Evolutionary conservation across 139 green algal genomes (phyloP), one percentile per base, ranked within the genome.

Genomic region (Nannochloris sp.): DNA sequence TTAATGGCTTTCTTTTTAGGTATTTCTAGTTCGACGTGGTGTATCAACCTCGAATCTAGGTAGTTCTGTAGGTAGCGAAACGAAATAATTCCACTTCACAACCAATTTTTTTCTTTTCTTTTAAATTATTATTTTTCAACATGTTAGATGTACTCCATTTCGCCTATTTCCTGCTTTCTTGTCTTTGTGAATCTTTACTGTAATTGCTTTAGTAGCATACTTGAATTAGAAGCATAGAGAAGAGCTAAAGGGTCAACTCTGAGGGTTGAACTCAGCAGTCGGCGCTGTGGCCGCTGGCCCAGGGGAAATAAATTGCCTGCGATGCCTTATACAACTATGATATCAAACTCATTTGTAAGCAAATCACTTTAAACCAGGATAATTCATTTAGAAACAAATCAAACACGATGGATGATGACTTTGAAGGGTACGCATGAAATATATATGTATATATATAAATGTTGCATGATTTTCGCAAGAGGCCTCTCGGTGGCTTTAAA

Each of bases 321-420:
- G 19, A 27, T 51, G 19, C 19, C 19, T 51, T 51, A 51, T 51
- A 51, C 42, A 51, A 27, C 19, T 51, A 27, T 19, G 19, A 51
- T 27, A 19, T 51, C 19, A 51, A 51, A 51, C 19, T 51, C 19
- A 51, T 51, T 51, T 51, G 19, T 27, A 51, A 27, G 19, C 19
- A 51, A 27, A 19, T 51, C 42, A 51, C 19, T 51, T 51, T 51
- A 19, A 51, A 19, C 19, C 19, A 19, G 19, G 19, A 19, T 27
- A 51, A 51, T 19, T 19, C 42, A 19, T 19, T 51, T 51, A 27
- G 42, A 67, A 91, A 89, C 59, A 91, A 91, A 24, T 89, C 67
- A 13, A 83, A 61, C 65, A 89, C 90, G 6, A 81, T 82, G 7
- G 69, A 32, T 19, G 42, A 51, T 51, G 42, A 51, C 42, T 51